Evolutionary conservation across 345 rosid species (phyloP), one percentile per base, ranked within the genome.

Genomic region (Salix arbutifolia): DNA sequence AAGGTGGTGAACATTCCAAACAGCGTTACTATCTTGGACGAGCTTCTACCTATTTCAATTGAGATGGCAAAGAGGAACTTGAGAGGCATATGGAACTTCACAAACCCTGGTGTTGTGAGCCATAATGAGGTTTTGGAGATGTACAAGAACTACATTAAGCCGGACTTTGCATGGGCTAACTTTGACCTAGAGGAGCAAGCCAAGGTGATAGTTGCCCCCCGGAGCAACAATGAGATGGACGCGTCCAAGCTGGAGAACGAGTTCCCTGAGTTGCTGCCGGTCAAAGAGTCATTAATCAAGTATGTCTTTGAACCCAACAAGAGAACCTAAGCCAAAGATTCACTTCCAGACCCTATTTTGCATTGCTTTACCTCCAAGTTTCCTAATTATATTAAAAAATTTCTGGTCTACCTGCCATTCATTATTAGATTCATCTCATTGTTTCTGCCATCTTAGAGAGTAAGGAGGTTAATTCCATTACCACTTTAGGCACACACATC

Each of bases 191-290:
- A 90, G 58, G 97, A 92, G 78, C 94, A 90, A 79, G 88, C 93
- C 46, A 89, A 83, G 84, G 94, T 90, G 61, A 90, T 92, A 23
- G 91, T 89, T 35, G 94, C 97, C 31, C 88, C 92, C 1, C 75
- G 93, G 79, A 89, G 97, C 84, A 92, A 92, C 88, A 92, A 90
- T 62, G 97, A 92, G 78, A 69, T 92, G 89, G 93, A 92, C 52
- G 90, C 90, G 30, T 83, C 93, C 25, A 90, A 90, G 88, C 81
- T 90, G 75, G 87, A 89, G 85, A 69, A 88, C 61, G 93, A 92
- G 81, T 92, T 92, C 80, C 97, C 94, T 30, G 89, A 92, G 77
- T 33, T 90, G 53, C 83, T 88, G 65, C 60, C 91, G 10, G 90
- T 90, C 73, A 89, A 89, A 76, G 94, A 89, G n/a, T 88, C 97